A percentile compares a stretch with the other conserved stretches of the same genome.
phyloP scores from a whole-genome alignment of 2,329 filamentous ascomycete genomes.

The Gyromitra esculenta region DNA sequence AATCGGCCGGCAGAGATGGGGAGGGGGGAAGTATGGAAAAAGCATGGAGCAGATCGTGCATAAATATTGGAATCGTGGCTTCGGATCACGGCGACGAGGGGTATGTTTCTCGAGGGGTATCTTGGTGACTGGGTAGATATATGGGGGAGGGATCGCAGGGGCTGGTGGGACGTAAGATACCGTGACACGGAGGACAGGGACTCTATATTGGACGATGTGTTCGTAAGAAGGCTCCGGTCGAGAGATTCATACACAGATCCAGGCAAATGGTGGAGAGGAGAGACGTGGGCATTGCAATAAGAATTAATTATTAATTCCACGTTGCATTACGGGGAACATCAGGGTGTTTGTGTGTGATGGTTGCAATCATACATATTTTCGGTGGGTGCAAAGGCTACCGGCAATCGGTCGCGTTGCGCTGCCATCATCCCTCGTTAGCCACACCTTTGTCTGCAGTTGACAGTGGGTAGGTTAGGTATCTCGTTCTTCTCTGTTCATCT shows the following conservation, averaged over 20 bases:
- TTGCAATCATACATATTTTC: slow-evolving; percentile 49
- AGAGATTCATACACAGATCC: slow-evolving; percentile 10
- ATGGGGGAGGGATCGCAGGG: slow-evolving; percentile 44
- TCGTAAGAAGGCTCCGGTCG: slow-evolving; percentile 1
- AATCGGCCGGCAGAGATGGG: slow-evolving; percentile 42
- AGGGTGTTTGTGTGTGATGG: slow-evolving; percentile 37
- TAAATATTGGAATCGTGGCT: slow-evolving; percentile 48
- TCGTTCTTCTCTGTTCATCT: slow-evolving; percentile 52
- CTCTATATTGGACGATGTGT: slow-evolving; percentile 28
- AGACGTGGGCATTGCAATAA: slow-evolving; percentile 45
- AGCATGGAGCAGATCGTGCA: slow-evolving; percentile 48
- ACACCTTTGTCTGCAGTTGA: slow-evolving; percentile 47
- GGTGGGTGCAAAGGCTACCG: slow-evolving; percentile 49
- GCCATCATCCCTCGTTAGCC: slow-evolving; percentile 49
- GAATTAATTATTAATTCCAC: slow-evolving; percentile 51
- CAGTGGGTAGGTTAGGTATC: slow-evolving; percentile 49
- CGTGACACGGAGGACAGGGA: slow-evolving; percentile 32
- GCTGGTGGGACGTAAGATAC: slow-evolving; percentile 33
- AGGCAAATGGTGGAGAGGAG: slow-evolving; percentile 13
- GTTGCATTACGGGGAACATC: slow-evolving; percentile 35
- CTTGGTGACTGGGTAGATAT: slow-evolving; percentile 34
- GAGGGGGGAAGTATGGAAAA: slow-evolving; percentile 40
- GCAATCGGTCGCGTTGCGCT: slow-evolving; percentile 50
- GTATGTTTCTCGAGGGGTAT: slow-evolving; percentile 43
- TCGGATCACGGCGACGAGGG: slow-evolving; percentile 50